phyloP scores from a whole-genome alignment of 1,139 yeast genomes.

The Saccharomyces hybrid region DNA sequence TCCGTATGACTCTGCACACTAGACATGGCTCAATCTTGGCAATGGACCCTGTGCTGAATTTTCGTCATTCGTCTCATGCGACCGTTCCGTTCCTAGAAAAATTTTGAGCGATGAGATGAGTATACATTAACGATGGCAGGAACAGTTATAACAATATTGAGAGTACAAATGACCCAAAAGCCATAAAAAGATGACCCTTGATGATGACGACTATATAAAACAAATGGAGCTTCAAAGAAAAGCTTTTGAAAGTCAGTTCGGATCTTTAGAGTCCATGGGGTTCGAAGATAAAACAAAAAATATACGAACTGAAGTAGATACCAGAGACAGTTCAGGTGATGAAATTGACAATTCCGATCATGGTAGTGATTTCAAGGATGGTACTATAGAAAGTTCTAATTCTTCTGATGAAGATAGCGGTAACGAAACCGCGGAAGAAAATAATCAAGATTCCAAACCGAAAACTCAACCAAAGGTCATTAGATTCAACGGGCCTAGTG shows the following conservation, averaged over 20 bases:
- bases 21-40: background rate
- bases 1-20: background rate
- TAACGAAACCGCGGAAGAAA: constrained; percentile 14
- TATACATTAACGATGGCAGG: background rate
- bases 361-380: constrained; percentile 10
- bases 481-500: constrained; percentile 33
- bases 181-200: background rate
- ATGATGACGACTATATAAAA: constrained; percentile 38
- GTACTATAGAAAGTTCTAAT: constrained; percentile 4
- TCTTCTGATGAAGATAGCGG: constrained; percentile 12
- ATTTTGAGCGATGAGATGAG: constrained; percentile 9
- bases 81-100: constrained; percentile 1
- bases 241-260: constrained; percentile 66
- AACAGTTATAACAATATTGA: background rate
- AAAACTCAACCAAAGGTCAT: constrained; percentile 38
- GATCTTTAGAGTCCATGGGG: constrained; percentile 52
- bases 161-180: background rate
- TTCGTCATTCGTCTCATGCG: background rate
- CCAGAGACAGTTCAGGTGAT: background rate
- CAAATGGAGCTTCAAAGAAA: constrained; percentile 50
- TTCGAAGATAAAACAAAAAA: constrained; percentile 45
- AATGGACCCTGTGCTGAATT: background rate
- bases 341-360: constrained; percentile 14
- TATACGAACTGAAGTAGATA: constrained; percentile 6
- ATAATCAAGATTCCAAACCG: constrained; percentile 5